phyloP scores from a whole-genome alignment of 805 yeast species.

The Saccharomycopsis olivae region DNA sequence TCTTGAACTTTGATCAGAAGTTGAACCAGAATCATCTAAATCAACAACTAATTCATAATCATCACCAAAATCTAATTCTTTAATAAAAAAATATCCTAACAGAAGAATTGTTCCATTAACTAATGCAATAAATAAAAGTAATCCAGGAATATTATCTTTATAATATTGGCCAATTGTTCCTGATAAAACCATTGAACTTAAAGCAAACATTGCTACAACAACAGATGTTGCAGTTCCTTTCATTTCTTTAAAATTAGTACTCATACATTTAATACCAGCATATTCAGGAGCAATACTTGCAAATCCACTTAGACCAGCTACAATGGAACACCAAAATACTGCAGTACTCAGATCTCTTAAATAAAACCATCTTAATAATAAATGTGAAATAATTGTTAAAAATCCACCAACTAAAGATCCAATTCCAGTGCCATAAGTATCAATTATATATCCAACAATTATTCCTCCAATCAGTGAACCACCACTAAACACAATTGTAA shows the following conservation, averaged over 20 bases:
- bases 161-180: slow-evolving; percentile 43
- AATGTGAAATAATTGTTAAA: slow-evolving; percentile 45
- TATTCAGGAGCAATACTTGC: slow-evolving; percentile 18
- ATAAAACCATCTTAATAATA: slow-evolving; percentile 38
- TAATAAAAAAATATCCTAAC: slow-evolving; percentile 35
- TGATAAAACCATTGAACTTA: slow-evolving; percentile 59
- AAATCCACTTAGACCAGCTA: slow-evolving; percentile 6
- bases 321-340: too few relatives aligned
- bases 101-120: slow-evolving; percentile 39
- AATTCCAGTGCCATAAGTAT: slow-evolving; percentile 42
- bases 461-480: slow-evolving; percentile 66
- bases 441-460: slow-evolving; percentile 61
- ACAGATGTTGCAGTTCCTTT: slow-evolving; percentile 62
- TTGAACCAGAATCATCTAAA: background rate
- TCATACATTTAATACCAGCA: slow-evolving; percentile 37
- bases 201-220: slow-evolving; percentile 60
- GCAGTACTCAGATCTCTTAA: too few relatives aligned
- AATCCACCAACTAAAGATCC: slow-evolving; percentile 47
- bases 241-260: slow-evolving; percentile 58
- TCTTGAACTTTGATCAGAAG: background rate
- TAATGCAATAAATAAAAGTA: slow-evolving; percentile 44
- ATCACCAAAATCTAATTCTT: slow-evolving; percentile 21
- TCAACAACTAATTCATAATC: background rate
- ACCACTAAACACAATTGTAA: slow-evolving; percentile 49
- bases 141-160: slow-evolving; percentile 40